Evolutionary conservation across 345 rosid genomes (phyloP).

Genomic region (Heritiera fomes): DNA sequence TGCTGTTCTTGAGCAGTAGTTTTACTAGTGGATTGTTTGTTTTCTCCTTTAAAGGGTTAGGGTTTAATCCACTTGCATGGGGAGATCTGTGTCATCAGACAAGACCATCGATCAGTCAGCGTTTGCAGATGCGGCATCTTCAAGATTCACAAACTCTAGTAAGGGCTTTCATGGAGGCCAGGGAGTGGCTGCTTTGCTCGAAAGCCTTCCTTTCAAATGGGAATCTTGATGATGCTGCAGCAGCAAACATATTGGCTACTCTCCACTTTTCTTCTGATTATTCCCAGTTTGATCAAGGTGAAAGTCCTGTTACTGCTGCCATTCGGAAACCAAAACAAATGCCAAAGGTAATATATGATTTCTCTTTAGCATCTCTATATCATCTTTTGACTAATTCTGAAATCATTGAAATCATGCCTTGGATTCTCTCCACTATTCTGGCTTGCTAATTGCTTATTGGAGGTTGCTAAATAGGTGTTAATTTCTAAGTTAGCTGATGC

Average conservation of each 20-base stretch:
- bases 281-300: constrained; percentile 5
- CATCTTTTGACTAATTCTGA: not conserved
- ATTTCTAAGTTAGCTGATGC: not conserved
- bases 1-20: too few species aligned
- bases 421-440: not conserved
- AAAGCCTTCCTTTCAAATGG: constrained; percentile 30
- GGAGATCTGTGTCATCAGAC: not conserved
- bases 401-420: not conserved
- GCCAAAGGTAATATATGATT: not conserved
- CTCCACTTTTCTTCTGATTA: not conserved
- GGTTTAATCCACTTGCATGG: constrained; percentile 27
- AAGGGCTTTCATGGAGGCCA: constrained; percentile 7
- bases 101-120: constrained; percentile 27
- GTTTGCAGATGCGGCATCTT: constrained; percentile 45
- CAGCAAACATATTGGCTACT: constrained; percentile 40
- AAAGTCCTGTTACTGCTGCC: not conserved
- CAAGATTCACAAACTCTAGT: constrained; percentile 48
- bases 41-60: constrained; percentile 14
- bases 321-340: not conserved
- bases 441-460: not conserved
- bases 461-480: not conserved
- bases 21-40: not conserved
- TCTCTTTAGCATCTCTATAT: not conserved
- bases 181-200: not conserved
- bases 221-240: constrained; percentile 77